Conservation (phyloP, 1,284 basidiomycete genomes). For the Erythrobasidium hasegawianum region DNA sequence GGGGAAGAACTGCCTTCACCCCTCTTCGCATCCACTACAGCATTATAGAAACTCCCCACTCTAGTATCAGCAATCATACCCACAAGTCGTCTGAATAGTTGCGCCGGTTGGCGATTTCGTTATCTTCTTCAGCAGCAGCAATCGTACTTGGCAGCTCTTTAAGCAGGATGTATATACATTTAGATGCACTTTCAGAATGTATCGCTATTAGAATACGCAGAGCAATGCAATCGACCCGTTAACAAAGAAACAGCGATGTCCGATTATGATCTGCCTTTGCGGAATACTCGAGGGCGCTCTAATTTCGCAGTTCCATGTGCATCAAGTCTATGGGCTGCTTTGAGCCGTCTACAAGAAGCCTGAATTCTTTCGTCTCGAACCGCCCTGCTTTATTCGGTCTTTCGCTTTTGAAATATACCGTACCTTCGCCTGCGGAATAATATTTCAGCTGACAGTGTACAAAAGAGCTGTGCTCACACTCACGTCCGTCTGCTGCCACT, state of each 20-base stretch:
- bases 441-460: neutral
- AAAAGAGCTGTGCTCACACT: neutral
- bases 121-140: too few species aligned
- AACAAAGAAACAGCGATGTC: too few species aligned
- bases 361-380: slow-evolving; percentile 62
- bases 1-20: slow-evolving; percentile 22
- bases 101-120: too few species aligned
- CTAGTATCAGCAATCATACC: too few species aligned
- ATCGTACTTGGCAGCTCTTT: too few species aligned
- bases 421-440: slow-evolving; percentile 58
- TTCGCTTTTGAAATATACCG: slow-evolving; percentile 73
- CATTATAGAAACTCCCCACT: neutral
- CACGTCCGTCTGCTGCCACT: slow-evolving; percentile 62
- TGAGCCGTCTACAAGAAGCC: slow-evolving; percentile 56
- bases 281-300: too few species aligned
- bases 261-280: too few species aligned
- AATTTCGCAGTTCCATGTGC: slow-evolving; percentile 37
- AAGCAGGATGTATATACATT: too few species aligned
- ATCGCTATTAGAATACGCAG: too few species aligned
- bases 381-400: slow-evolving; percentile 67
- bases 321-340: slow-evolving; percentile 64
- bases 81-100: too few species aligned
- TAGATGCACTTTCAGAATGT: too few species aligned
- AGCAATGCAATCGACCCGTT: too few species aligned
- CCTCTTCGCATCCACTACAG: neutral